phyloP scores from a whole-genome alignment of 208 protist genomes.

The Trypanosoma conorhini region DNA sequence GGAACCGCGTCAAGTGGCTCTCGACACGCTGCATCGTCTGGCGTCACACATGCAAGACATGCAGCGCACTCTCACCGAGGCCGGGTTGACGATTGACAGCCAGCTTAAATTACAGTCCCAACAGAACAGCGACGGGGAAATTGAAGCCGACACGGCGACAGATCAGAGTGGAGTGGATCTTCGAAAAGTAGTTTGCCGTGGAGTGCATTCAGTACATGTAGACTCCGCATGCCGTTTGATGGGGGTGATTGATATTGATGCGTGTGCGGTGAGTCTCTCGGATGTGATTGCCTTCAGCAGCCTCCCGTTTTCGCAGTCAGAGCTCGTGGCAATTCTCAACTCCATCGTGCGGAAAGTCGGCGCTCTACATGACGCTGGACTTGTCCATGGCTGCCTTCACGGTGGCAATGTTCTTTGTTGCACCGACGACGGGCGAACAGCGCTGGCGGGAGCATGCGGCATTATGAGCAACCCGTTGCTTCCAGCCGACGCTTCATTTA shows the following conservation, averaged over 20 bases:
- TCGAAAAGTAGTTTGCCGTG: constrained; percentile 41
- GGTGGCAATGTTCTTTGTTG: constrained; percentile 74
- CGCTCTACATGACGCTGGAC: constrained; percentile 51
- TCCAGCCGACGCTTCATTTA: constrained; percentile 46
- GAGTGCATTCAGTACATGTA: constrained; percentile 49
- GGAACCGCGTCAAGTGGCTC: not conserved
- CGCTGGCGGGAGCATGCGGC: constrained; percentile 56
- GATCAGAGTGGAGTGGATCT: not conserved
- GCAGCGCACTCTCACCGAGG: constrained; percentile 12
- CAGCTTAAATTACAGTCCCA: not conserved
- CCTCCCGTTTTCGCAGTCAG: constrained; percentile 33
- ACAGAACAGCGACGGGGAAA: not conserved
- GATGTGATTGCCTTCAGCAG: constrained; percentile 54
- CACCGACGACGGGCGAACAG: constrained; percentile 59
- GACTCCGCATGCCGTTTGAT: constrained; percentile 64
- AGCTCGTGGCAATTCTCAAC: constrained; percentile 51
- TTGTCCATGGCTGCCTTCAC: constrained; percentile 81
- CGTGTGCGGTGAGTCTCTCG: constrained; percentile 53
- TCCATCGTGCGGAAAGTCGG: constrained; percentile 45
- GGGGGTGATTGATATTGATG: constrained; percentile 58
- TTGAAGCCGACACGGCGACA: not conserved
- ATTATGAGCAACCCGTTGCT: constrained; percentile 46
- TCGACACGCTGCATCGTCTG: constrained; percentile 16
- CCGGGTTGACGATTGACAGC: constrained; percentile 2
- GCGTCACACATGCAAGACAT: constrained; percentile 19